phyloP scores from a whole-genome alignment of 805 yeast genomes.

The Monosporozyma servazzii region DNA sequence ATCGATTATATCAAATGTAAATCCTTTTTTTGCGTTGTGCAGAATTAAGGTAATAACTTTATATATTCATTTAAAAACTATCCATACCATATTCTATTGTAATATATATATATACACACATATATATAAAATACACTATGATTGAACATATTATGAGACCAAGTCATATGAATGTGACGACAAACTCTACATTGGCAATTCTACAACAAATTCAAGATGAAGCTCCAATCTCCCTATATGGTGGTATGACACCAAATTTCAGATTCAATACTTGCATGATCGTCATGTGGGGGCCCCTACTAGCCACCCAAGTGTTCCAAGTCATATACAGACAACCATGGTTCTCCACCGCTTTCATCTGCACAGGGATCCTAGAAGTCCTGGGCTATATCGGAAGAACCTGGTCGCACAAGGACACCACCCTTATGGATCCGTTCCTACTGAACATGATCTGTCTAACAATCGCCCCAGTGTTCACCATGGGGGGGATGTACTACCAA shows the following conservation, averaged over 20 bases:
- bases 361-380: slow-evolving; percentile 52
- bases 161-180: neutral
- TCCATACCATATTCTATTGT: too few relatives aligned
- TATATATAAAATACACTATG: neutral
- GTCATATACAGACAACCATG: slow-evolving; percentile 49
- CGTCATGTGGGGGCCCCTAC: slow-evolving; percentile 42
- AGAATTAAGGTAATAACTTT: too few relatives aligned
- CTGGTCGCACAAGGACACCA: slow-evolving; percentile 33
- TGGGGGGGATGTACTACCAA: slow-evolving; percentile 74
- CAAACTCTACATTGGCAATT: slow-evolving; percentile 38
- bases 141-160: neutral
- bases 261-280: slow-evolving; percentile 54
- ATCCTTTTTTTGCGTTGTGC: too few relatives aligned
- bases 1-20: too few relatives aligned
- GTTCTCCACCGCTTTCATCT: slow-evolving; percentile 49
- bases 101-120: too few relatives aligned
- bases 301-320: slow-evolving; percentile 38
- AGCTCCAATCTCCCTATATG: slow-evolving; percentile 24
- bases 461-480: slow-evolving; percentile 71
- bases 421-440: slow-evolving; percentile 37
- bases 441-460: slow-evolving; percentile 63
- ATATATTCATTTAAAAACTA: too few relatives aligned
- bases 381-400: slow-evolving; percentile 60
- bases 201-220: slow-evolving; percentile 26
- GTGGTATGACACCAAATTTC: slow-evolving; percentile 40